Conservation (phyloP, 768 basidiomycete species). For the Russula sp. region DNA sequence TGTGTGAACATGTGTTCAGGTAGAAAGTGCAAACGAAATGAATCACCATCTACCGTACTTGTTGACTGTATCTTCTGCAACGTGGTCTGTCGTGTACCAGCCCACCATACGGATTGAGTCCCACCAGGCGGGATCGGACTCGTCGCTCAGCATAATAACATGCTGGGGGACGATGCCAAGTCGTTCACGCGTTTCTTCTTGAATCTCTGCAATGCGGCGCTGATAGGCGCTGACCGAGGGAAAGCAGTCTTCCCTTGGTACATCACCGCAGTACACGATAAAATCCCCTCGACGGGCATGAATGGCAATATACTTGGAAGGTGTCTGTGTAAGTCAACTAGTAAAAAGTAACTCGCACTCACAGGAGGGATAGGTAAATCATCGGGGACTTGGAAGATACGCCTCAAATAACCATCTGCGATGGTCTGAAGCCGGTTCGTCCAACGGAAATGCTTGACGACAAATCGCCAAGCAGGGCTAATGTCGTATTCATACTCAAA, state of each 20-base stretch:
- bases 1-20: background rate
- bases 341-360: conserved; percentile 14
- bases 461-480: conserved; percentile 35
- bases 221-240: conserved; percentile 32
- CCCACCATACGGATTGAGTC: conserved; percentile 32
- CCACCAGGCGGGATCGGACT: conserved; percentile 38
- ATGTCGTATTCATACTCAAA: conserved; percentile 31
- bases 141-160: conserved; percentile 42
- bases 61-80: conserved; percentile 31
- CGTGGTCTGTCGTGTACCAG: conserved; percentile 36
- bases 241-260: conserved; percentile 34
- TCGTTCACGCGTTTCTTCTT: conserved; percentile 31
- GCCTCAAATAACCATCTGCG: conserved; percentile 30
- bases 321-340: background rate
- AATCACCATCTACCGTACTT: conserved; percentile 34
- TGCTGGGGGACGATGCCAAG: conserved; percentile 31
- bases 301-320: conserved; percentile 16
- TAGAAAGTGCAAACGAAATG: background rate
- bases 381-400: conserved; percentile 27
- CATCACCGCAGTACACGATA: conserved; percentile 31
- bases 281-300: conserved; percentile 20
- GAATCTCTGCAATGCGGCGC: conserved; percentile 31
- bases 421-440: conserved; percentile 29
- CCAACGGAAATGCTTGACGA: conserved; percentile 34
- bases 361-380: conserved; percentile 32